Conservation (phyloP, 495 filamentous ascomycete genomes). For the Chaetomium fimeti region DNA sequence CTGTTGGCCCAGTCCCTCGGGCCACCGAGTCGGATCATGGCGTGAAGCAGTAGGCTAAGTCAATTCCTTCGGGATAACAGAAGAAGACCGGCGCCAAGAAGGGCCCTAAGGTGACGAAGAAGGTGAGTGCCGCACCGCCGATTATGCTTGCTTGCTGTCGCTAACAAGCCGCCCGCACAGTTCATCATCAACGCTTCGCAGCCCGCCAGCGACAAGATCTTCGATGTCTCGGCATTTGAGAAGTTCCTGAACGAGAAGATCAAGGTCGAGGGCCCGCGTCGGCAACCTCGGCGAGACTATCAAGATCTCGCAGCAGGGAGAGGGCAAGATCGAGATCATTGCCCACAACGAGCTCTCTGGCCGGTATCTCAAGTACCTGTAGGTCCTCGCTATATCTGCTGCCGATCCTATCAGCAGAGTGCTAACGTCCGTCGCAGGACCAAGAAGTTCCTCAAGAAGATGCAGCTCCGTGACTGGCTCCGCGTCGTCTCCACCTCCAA, state of each 20-base stretch:
- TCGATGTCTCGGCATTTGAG: conserved; percentile 97
- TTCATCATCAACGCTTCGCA: conserved; percentile 99
- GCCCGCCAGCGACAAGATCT: conserved; percentile 98
- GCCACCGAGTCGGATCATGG: conserved; percentile 44
- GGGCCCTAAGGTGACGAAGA: conserved; percentile 61
- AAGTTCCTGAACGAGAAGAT: conserved; percentile 99
- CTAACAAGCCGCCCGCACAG: conserved; percentile 47
- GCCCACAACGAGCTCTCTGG: conserved; percentile 97
- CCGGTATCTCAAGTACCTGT: conserved; percentile 99
- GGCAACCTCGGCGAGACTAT: conserved; percentile 96
- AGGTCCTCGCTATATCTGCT: conserved; percentile 40
- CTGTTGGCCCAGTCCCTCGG: conserved; percentile 63
- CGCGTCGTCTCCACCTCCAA: conserved; percentile 95
- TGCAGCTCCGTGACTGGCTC: conserved; percentile 99
- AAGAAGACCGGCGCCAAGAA: conserved; percentile 64
- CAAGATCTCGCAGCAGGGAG: conserved; percentile 81
- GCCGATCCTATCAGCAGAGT: not conserved
- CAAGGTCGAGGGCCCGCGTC: conserved; percentile 97
- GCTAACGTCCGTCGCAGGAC: conserved; percentile 58
- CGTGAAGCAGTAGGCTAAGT: conserved; percentile 95
- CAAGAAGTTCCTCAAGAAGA: conserved; percentile 99
- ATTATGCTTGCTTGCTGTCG: not conserved
- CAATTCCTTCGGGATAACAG: conserved; percentile 50
- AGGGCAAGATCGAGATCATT: conserved; percentile 97
- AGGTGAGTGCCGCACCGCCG: conserved; percentile 45